Conservation (phyloP, 129 eudicot genomes). For the Chrysanthemum makinoi region DNA sequence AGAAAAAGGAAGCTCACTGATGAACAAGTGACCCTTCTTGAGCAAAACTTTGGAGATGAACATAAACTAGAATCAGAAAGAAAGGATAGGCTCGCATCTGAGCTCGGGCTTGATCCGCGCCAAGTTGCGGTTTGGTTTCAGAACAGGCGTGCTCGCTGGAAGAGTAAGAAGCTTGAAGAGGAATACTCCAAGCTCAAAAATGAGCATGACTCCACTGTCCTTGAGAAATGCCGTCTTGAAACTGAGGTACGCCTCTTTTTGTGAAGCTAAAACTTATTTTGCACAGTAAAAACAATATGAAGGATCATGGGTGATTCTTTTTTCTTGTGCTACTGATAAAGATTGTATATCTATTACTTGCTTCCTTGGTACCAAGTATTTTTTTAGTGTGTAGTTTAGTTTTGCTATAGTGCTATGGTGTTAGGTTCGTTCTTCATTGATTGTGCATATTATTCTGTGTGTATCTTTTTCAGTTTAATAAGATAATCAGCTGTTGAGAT, state of each 20-base stretch:
- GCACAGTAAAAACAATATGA: conserved; percentile 6
- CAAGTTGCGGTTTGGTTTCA: conserved; percentile 99
- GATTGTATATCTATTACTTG: no score
- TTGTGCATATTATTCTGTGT: no score
- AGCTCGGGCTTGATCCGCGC: conserved; percentile 83
- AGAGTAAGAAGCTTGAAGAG: conserved; percentile 85
- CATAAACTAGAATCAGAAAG: conserved; percentile 87
- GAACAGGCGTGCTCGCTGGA: conserved; percentile 86
- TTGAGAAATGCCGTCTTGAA: conserved; percentile 79
- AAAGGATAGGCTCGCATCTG: conserved; percentile 72
- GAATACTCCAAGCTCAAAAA: conserved; percentile 66
- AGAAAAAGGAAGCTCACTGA: conserved; percentile 79
- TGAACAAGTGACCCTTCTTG: conserved; percentile 61
- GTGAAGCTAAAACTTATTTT: not conserved
- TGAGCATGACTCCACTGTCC: conserved; percentile 53
- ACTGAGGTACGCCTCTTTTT: conserved; percentile 57
- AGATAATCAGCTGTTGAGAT: no score
- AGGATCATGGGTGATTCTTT: not conserved
- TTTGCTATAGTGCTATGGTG: no score
- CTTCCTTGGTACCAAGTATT: no score
- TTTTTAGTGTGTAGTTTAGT: no score
- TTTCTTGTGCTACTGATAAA: not conserved
- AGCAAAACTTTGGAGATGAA: conserved; percentile 57
- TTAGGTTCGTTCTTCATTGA: no score
- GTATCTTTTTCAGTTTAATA: no score